Evolutionary conservation across 1,284 basidiomycete genomes (phyloP), one percentile per base, ranked within the genome.

Genomic region (Marasmius fiardii): DNA sequence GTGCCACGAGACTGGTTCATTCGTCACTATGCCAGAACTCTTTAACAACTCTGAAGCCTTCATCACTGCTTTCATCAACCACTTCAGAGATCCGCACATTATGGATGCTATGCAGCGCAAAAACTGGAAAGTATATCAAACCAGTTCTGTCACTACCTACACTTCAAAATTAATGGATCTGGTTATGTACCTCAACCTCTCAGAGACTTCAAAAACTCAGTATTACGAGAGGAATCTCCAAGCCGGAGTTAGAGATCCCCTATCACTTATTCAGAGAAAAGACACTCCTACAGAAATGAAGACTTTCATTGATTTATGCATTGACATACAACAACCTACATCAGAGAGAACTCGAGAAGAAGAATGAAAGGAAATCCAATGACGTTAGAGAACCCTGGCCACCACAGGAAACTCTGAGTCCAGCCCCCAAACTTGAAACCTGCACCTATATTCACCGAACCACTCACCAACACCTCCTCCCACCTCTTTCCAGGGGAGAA

Each of bases 121-220:
- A 34, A n/a, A 47, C 53, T 44, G 37, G 10, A 26, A 49, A n/a
- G 16, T 37, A 8, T 34, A 35, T 37, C 23, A 53, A 31, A 53
- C 43, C 16, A 41, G 41, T 28, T 33, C 54, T 26, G 47, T 24
- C 23, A 12, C 47, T 23, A n/a, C 18, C 2, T 51, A 51, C 18
- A 34, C 37, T 26, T 20, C 54, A 10, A 20, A 37, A 12, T 55
- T 55, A 26, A 33, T 43, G 7, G 49, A 55, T 12, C 34, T 24
- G 21, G 34, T 53, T 16, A 23, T 53, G 12, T 41, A 53, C 21
- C 21, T 53, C 4, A 41, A 53, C 11, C 41, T 53, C n/a, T 44
- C 41, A 2, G 52, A 53, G 33, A 18, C 34, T 39, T 52, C 51
- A 12, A 52, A 52, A 39, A 52, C 41, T 18, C 35, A 41, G 11